Evolutionary conservation across 768 basidiomycete species (phyloP), one percentile per base, ranked within the genome.

Genomic region (Naganishia vaughanmartiniae): DNA sequence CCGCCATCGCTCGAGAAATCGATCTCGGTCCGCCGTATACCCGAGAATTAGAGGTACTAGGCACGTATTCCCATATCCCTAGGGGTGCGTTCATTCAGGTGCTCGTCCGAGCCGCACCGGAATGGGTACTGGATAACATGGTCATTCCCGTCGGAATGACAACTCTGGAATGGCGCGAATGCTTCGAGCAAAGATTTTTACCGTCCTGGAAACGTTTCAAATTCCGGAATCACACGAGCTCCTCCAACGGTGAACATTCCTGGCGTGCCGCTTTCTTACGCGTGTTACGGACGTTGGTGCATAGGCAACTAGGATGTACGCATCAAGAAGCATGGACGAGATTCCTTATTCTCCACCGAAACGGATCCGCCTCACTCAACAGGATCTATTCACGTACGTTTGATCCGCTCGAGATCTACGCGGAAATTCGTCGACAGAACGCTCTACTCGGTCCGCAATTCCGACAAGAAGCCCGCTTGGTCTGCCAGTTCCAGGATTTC

Each of bases 301-400:
- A 80, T 70, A 73, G 79, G 10, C 65, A 72, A 36, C 45, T 72
- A 11, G 77, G 78, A 0, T 80, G 79, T 58, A 77, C 78, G 14
- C 79, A 80, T 57, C 78, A 80, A 48, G 79, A 80, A 67, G 72
- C 76, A 6, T 80, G 79, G 79, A 80, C 79, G 4, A 74, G 76
- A 26, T 80, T 77, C 58, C 39, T 80, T 9, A 79, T 78, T 3
- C 56, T 80, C 0, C 77, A 80, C 57, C 72, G 79, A 9, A 79
- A 78, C 69, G 78, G 78, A 14, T 74, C 76, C 2, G 77, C 75
- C 7, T 75, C 75, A 48, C 73, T 80, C 39, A 80, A 80, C 69
- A 67, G 79, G 30, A 77, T 78, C 31, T 78, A 79, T 70, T 78
- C 78, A 1, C 72, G 78, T 10, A 66, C 70, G 4, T 79, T 80